These are phyloP conservation scores for Cyclotella atomus DNA, from an alignment of 108 stramenopile species.

Conservation along the genomic window DNA sequence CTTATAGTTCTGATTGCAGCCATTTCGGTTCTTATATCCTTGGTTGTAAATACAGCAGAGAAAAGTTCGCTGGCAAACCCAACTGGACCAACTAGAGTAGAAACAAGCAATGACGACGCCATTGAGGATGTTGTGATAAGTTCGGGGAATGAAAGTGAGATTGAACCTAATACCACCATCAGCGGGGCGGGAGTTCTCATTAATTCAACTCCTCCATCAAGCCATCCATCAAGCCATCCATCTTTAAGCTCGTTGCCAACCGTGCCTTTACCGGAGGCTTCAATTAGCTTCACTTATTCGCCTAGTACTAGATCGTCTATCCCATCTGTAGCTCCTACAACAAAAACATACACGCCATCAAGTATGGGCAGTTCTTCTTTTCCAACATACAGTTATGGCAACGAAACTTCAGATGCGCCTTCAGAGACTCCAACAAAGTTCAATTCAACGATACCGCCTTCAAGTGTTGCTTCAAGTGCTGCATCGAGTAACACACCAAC, in stretches of 20 bases:
- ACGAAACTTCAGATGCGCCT: not conserved
- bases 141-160: not conserved
- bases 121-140: too few relatives aligned
- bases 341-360: not conserved
- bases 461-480: not conserved
- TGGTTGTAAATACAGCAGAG: not conserved
- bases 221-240: not conserved
- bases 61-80: not conserved
- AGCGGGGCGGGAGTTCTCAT: not conserved
- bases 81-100: not conserved
- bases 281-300: too few relatives aligned
- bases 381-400: too few relatives aligned
- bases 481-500: not conserved
- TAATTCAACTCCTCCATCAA: constrained; percentile 4
- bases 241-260: not conserved
- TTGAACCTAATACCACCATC: not conserved
- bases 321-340: not conserved
- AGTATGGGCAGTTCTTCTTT: not conserved
- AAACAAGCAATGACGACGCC: not conserved
- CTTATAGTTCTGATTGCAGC: not conserved
- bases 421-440: not conserved
- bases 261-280: not conserved
- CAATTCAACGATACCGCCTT: not conserved
- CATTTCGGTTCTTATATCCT: not conserved
- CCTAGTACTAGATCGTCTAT: not conserved